Evolutionary conservation across 768 basidiomycete genomes (phyloP).

Genomic region (Paxillus rubicundulus): DNA sequence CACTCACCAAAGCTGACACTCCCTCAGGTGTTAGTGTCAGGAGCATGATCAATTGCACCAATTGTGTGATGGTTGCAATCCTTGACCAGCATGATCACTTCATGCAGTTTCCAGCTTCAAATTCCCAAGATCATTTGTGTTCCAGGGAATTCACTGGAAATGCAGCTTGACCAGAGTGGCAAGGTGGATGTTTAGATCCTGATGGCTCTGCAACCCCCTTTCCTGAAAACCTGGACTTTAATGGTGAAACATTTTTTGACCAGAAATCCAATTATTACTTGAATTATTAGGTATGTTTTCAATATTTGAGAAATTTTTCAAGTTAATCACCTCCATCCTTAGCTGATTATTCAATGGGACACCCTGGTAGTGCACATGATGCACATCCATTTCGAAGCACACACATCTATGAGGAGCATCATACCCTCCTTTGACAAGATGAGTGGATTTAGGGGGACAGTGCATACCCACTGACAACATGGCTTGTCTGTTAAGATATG

Average conservation of each 20-base stretch:
- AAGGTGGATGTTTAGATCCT: background rate
- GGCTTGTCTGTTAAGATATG: too few species aligned
- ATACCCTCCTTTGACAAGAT: background rate
- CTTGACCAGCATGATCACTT: slow-evolving; percentile 14
- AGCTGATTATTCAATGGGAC: too few species aligned
- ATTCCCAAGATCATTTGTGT: background rate
- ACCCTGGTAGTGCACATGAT: too few species aligned
- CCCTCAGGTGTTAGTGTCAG: too few species aligned
- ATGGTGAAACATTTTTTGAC: slow-evolving; percentile 16
- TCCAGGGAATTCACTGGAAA: too few species aligned
- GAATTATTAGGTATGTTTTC: slow-evolving; percentile 17
- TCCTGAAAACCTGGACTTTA: slow-evolving; percentile 2
- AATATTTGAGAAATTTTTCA: too few species aligned
- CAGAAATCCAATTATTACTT: slow-evolving; percentile 18
- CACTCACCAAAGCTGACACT: too few species aligned
- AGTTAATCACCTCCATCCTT: too few species aligned
- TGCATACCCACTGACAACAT: too few species aligned
- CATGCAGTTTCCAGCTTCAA: slow-evolving; percentile 6
- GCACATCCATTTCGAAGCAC: background rate
- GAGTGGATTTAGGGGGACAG: too few species aligned
- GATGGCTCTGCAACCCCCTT: background rate
- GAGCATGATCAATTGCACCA: slow-evolving; percentile 16
- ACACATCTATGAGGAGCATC: background rate
- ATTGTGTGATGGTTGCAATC: too few species aligned
- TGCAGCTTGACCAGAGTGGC: background rate